Evolutionary conservation across 2,329 filamentous ascomycete genomes (phyloP).

Genomic region (Xylariaceae sp.): DNA sequence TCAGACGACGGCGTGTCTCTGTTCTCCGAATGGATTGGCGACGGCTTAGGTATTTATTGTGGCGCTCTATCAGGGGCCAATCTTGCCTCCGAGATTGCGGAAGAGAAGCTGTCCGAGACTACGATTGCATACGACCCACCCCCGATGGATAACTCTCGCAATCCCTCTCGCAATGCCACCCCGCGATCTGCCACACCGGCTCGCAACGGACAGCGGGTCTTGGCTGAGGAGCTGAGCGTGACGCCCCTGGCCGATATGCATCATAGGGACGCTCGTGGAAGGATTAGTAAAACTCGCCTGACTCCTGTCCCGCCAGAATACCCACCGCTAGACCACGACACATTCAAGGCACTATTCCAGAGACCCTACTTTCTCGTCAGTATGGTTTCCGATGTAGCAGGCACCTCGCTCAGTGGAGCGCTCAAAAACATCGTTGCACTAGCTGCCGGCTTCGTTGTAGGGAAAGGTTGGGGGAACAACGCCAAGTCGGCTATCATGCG

Average conservation of each 20-base stretch:
- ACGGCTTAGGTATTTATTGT: constrained; percentile 90
- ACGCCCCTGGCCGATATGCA: constrained; percentile 51
- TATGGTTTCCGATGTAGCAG: constrained; percentile 91
- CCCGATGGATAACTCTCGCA: constrained; percentile 71
- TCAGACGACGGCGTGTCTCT: constrained; percentile 79
- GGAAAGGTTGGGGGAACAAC: constrained; percentile 95
- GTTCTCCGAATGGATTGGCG: constrained; percentile 92
- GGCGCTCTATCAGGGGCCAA: constrained; percentile 94
- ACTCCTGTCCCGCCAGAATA: constrained; percentile 76
- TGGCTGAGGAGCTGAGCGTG: constrained; percentile 48
- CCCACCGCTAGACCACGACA: constrained; percentile 77
- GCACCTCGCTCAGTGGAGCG: constrained; percentile 88
- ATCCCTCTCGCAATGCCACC: constrained; percentile 55
- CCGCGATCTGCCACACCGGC: constrained; percentile 46
- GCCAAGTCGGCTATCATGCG: constrained; percentile 99
- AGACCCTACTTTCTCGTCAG: constrained; percentile 96
- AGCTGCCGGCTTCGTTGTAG: constrained; percentile 91
- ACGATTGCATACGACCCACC: constrained; percentile 96
- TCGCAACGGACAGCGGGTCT: constrained; percentile 45
- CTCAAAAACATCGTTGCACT: constrained; percentile 96
- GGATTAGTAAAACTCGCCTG: constrained; percentile 64
- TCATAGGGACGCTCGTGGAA: constrained; percentile 66
- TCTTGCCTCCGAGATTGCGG: constrained; percentile 90
- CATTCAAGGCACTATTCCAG: constrained; percentile 84
- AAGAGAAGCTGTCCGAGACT: constrained; percentile 95